Percentiles rank a stretch among this genome's conserved stretches.
Conservation (phyloP, 345 rosid genomes). For the Corchorus capsularis region DNA sequence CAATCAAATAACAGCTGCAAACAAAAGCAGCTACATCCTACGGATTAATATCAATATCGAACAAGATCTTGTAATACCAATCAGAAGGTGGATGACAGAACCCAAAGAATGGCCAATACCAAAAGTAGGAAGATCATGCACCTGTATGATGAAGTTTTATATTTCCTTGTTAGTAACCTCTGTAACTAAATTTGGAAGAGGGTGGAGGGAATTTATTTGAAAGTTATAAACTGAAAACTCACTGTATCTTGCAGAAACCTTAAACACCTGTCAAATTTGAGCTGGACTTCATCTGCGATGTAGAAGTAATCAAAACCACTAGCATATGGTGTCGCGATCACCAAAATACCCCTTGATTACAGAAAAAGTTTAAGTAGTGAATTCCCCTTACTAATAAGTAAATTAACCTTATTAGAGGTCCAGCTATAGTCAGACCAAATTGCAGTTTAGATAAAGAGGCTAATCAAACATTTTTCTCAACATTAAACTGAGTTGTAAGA, state of each 20-base stretch:
- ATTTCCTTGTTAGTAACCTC: slow-evolving; percentile 1
- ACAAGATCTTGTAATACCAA: slow-evolving; percentile 51
- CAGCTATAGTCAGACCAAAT: neutral
- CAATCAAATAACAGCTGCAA: slow-evolving; percentile 28
- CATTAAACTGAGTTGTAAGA: neutral
- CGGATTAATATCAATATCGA: neutral
- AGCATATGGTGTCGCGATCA: slow-evolving; percentile 94
- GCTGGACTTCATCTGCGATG: slow-evolving; percentile 96
- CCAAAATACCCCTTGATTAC: slow-evolving; percentile 78
- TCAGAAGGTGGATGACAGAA: slow-evolving; percentile 91
- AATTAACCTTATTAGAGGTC: slow-evolving; percentile 3
- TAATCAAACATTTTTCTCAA: neutral
- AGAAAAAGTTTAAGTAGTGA: slow-evolving; percentile 19
- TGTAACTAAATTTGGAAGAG: neutral
- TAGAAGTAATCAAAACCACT: slow-evolving; percentile 95
- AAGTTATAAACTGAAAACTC: slow-evolving; percentile 34
- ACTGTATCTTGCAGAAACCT: slow-evolving; percentile 76
- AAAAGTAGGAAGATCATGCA: slow-evolving; percentile 85
- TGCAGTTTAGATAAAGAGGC: neutral
- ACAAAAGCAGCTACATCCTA: slow-evolving; percentile 17
- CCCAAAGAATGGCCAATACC: slow-evolving; percentile 98
- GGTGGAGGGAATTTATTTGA: neutral
- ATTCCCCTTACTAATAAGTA: slow-evolving; percentile 12
- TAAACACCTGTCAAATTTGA: slow-evolving; percentile 85
- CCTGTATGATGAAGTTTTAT: slow-evolving; percentile 42